These are phyloP conservation scores for Alternaria sp. DNA, from an alignment of 2,329 filamentous ascomycete genomes.

Conservation along the genomic window DNA sequence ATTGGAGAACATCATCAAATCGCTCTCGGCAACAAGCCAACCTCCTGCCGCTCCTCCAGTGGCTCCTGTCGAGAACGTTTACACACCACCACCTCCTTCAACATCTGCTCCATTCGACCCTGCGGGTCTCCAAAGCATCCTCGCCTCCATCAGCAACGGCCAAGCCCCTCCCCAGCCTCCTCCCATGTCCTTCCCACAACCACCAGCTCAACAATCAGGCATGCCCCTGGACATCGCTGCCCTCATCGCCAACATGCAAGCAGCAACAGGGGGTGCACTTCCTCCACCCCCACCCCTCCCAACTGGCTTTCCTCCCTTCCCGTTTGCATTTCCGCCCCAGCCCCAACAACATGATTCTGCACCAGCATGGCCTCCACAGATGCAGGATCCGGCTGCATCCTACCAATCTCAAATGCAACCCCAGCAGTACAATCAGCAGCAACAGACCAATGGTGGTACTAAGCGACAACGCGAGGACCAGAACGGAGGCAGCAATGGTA, in stretches of 20 bases:
- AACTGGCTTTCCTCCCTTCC: slow-evolving; percentile 30
- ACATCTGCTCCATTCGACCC: slow-evolving; percentile 35
- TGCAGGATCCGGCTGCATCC: slow-evolving; percentile 14
- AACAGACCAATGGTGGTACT: slow-evolving; percentile 36
- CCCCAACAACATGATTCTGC: slow-evolving; percentile 19
- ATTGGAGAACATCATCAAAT: slow-evolving; percentile 43
- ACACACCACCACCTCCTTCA: slow-evolving; percentile 32
- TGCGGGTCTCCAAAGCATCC: slow-evolving; percentile 39
- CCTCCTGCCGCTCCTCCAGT: slow-evolving; percentile 18
- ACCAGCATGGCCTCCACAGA: slow-evolving; percentile 24
- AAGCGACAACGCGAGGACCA: slow-evolving; percentile 50
- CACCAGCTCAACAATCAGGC: slow-evolving; percentile 25
- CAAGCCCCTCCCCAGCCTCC: slow-evolving; percentile 27
- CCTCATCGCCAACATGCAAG: slow-evolving; percentile 36
- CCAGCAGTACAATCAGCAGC: slow-evolving; percentile 34
- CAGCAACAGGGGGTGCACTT: slow-evolving; percentile 25
- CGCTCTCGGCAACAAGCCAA: slow-evolving; percentile 30
- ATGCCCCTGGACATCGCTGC: slow-evolving; percentile 33
- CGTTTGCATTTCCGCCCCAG: slow-evolving; percentile 27
- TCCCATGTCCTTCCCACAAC: slow-evolving; percentile 22
- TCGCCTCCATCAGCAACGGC: slow-evolving; percentile 29
- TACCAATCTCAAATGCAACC: slow-evolving; percentile 22
- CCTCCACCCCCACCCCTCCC: slow-evolving; percentile 37
- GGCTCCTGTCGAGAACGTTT: slow-evolving; percentile 26
- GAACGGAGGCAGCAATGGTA: slow-evolving; percentile 34